phyloP scores from a whole-genome alignment of 1,284 basidiomycete species.

The Heterobasidion occidentale region DNA sequence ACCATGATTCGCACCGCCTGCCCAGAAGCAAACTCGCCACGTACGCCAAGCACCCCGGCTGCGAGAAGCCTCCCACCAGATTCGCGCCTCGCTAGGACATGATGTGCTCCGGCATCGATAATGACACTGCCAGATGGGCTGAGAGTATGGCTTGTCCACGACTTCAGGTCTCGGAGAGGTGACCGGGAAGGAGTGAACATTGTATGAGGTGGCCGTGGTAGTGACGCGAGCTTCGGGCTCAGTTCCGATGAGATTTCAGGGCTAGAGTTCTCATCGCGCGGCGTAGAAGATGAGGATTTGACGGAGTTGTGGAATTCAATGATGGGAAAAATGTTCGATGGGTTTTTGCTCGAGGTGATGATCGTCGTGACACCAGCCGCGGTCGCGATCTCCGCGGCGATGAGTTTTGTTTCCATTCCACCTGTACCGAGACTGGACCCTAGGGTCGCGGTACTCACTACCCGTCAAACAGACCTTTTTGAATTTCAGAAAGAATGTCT shows the following conservation, averaged over 20 bases:
- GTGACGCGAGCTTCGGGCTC: constrained; percentile 1
- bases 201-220: constrained; percentile 71
- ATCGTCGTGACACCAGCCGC: constrained; percentile 95
- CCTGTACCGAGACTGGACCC: constrained; percentile 94
- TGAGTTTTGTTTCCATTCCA: constrained; percentile 99
- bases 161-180: constrained; percentile 86
- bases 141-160: constrained; percentile 93
- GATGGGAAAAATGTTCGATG: constrained; percentile 74
- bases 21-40: constrained; percentile 87
- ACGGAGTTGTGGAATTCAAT: constrained; percentile 63
- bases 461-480: neutral
- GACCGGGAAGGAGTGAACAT: constrained; percentile 72
- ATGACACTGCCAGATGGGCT: constrained; percentile 83
- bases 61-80: constrained; percentile 87
- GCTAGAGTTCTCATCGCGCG: constrained; percentile 28
- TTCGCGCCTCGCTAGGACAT: constrained; percentile 77
- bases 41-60: constrained; percentile 83
- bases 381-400: constrained; percentile 95
- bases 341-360: constrained; percentile 79
- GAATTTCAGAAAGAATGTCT: neutral
- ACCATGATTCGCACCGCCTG: constrained; percentile 89
- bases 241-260: constrained; percentile 5
- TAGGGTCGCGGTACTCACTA: constrained; percentile 87
- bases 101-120: constrained; percentile 85
- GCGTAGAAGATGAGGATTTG: constrained; percentile 24